Base-by-base conservation (phyloP, 2,329 filamentous ascomycete genomes). In the Tympanopsis confertula region DNA sequence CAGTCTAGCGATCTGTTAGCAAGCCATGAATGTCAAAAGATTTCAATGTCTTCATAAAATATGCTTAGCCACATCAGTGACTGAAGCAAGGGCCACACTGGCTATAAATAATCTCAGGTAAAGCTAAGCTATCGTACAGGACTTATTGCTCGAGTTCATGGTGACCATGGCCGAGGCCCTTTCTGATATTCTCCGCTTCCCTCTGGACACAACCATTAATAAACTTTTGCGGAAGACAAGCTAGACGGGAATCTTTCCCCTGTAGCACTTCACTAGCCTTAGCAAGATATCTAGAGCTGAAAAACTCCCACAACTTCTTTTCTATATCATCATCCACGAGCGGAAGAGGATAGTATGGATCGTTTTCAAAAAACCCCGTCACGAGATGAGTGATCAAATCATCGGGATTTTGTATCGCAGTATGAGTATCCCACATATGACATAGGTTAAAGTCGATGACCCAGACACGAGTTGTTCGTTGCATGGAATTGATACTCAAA, bases 261-360 rank as follows among this genome's bases (percentile, higher is more conserved):
- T 38, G 4, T 4, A 43, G 36, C n/a, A 41, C 20, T 29, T 39
- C 36, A 10, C 5, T 30, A 14, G 43, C 35, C 19, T 39, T 43
- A 13, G 14, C 26, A 26, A 38, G 19, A 35, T 43, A 45, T 24
- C 36, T 40, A 3, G 19, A 7, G 19, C 22, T 13, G 24, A 45
- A 45, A 26, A 36, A 22, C 3, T 22, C n/a, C 44, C 42, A 45
- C 5, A 45, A 29, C 17, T 20, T n/a, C 28, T 35, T 15, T 10
- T 45, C 44, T 15, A 35, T 20, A 13, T 37, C 19, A 13, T 12
- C 19, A 5, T 41, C 19, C 32, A 26, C 35, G 35, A 43, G 35
- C 1, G 42, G 44, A 29, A 42, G 22, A 3, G 45, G 43, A 4
- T 24, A 44, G 22, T 47, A 45, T 1, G 43, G 44, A 36, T 45